Evolutionary conservation across 2,329 filamentous ascomycete genomes (phyloP).

Genomic region (Diaporthe caulivora): DNA sequence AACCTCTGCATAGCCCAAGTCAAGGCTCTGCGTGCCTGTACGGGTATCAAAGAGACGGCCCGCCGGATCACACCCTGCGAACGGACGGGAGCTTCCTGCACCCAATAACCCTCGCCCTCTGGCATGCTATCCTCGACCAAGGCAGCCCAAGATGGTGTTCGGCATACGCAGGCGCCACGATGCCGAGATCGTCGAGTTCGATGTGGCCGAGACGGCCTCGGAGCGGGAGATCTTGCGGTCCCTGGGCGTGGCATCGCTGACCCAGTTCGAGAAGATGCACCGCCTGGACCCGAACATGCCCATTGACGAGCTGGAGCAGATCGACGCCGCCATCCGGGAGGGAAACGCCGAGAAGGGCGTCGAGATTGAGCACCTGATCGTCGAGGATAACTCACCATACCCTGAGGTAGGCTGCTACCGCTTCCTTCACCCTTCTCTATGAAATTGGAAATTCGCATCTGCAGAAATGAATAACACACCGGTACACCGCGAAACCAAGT

Average conservation of each 20-base stretch:
- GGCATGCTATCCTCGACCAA: slow-evolving; percentile 20
- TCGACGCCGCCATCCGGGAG: slow-evolving; percentile 68
- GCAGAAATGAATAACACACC: too few species aligned
- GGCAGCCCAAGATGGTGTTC: slow-evolving; percentile 33
- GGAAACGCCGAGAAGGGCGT: slow-evolving; percentile 68
- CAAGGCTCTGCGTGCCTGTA: background rate
- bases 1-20: background rate
- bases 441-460: too few species aligned
- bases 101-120: background rate
- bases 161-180: slow-evolving; percentile 37
- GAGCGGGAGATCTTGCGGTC: slow-evolving; percentile 39
- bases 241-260: slow-evolving; percentile 54
- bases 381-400: slow-evolving; percentile 76
- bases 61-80: background rate
- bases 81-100: background rate
- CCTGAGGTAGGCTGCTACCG: slow-evolving; percentile 63
- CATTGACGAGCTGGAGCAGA: slow-evolving; percentile 71
- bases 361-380: slow-evolving; percentile 68
- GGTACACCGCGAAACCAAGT: too few species aligned
- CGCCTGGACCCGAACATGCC: slow-evolving; percentile 75
- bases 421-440: background rate
- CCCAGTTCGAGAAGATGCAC: slow-evolving; percentile 70
- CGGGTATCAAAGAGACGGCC: background rate
- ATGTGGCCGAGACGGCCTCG: slow-evolving; percentile 39
- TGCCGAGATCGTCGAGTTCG: slow-evolving; percentile 39